Conservation (phyloP, 2,329 filamentous ascomycete genomes). For the Aspergillus proliferans region DNA sequence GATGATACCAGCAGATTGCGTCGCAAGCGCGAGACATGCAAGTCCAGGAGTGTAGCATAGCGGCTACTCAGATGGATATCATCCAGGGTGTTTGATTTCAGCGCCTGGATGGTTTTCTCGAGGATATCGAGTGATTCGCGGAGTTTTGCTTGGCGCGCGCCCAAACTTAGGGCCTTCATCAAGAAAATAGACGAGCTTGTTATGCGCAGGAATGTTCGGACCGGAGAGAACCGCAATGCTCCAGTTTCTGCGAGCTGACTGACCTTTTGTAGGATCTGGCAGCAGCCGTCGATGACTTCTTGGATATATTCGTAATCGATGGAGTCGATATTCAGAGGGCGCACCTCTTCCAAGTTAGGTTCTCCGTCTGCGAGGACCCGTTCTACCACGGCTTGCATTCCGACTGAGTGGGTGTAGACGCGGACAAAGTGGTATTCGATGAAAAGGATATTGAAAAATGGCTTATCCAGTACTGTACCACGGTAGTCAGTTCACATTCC, state of each 20-base stretch:
- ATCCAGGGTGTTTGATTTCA: constrained; percentile 45
- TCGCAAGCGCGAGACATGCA: constrained; percentile 38
- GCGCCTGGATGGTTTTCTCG: constrained; percentile 43
- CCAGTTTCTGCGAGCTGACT: constrained; percentile 43
- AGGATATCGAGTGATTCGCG: constrained; percentile 45
- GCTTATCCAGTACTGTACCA: constrained; percentile 19
- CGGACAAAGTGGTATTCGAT: constrained; percentile 49
- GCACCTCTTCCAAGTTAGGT: constrained; percentile 28
- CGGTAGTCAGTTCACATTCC: background rate
- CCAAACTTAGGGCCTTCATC: constrained; percentile 46
- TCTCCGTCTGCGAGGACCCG: constrained; percentile 39
- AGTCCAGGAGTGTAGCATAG: constrained; percentile 46
- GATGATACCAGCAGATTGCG: constrained; percentile 33
- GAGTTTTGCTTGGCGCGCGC: constrained; percentile 45
- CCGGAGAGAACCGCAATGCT: constrained; percentile 47
- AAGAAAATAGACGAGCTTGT: constrained; percentile 52
- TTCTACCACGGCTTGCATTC: constrained; percentile 53
- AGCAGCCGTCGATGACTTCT: constrained; percentile 51
- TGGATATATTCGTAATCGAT: constrained; percentile 51
- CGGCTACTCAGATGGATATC: constrained; percentile 49
- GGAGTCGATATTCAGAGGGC: constrained; percentile 41
- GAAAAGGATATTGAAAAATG: constrained; percentile 44
- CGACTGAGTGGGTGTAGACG: constrained; percentile 42
- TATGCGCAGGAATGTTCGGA: constrained; percentile 49
- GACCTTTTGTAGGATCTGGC: constrained; percentile 47